Base-by-base conservation (phyloP, 495 filamentous ascomycete genomes). In the Neurospora sp. region DNA sequence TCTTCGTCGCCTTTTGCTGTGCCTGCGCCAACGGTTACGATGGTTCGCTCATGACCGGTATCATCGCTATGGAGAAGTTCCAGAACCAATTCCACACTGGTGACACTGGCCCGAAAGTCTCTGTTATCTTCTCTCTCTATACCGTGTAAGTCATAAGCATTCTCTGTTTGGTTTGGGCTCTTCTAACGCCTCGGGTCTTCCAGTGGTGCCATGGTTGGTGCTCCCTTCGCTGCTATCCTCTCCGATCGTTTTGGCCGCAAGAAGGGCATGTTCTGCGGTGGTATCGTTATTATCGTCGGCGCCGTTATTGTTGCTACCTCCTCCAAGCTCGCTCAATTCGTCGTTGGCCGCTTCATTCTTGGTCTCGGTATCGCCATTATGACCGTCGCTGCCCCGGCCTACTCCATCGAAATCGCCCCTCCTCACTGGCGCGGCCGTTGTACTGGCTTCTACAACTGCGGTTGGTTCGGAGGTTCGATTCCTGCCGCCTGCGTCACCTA, bases 11-110 rank as follows among this genome's bases (percentile, higher is more conserved):
- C 43, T 86, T 86, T 72, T 83, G 81, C 74, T 86, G 84, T 71
- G 84, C 85, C 42, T 89, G 87, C 74, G 83, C 84, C 76, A 86
- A 85, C 77, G 85, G 85, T 72, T 86, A 85, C 70, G 85, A 86
- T 79, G 82, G 83, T 70, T 85, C 84, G 4, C 72, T 73, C 19
- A 73, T 84, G 69, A 81, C 79, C 7, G 79, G 78, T 36, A 75
- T 83, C 71, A 76, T 80, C 43, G 79, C 80, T 71, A 84, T 84
- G 82, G 62, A 75, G 1, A 75, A 74, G 70, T 85, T 85, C 80
- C 80, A 83, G 69, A 71, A 78, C 2, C 78, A 73, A 5, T 83
- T 85, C 62, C 76, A 80, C 9, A 80, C 78, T n/a, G 79, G 79
- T 7, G 78, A 73, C 70, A 80, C 74, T 8, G 85, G 85, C 6